A percentile compares a stretch with the other conserved stretches of the same genome.
phyloP scores from a whole-genome alignment of 1,284 basidiomycete species.

The Melanopsichium pennsylvanicum region DNA sequence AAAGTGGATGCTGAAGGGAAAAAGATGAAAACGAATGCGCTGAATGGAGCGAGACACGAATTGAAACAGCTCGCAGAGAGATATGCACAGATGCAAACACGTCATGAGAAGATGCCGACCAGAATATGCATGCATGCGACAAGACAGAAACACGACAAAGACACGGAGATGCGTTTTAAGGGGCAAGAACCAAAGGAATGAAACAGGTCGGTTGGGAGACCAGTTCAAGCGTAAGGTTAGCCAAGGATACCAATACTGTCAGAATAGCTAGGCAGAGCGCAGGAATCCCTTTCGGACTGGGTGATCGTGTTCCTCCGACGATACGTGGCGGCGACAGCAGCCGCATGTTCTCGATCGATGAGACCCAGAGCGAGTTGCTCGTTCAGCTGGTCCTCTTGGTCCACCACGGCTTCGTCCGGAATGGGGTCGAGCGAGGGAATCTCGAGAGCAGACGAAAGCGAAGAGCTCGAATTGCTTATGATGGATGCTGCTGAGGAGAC shows the following conservation, averaged over 20 bases:
- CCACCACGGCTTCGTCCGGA: conserved; percentile 36
- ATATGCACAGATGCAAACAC: too few species aligned
- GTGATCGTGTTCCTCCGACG: conserved; percentile 27
- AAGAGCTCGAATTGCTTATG: conserved; percentile 21
- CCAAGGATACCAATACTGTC: conserved; percentile 45
- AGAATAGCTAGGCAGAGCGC: conserved; percentile 34
- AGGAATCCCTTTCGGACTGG: background rate
- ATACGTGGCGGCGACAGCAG: conserved; percentile 21
- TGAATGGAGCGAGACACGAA: too few species aligned
- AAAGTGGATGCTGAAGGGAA: background rate
- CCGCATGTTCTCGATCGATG: conserved; percentile 34
- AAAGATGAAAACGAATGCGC: too few species aligned
- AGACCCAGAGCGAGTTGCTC: conserved; percentile 45
- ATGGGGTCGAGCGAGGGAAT: conserved; percentile 45
- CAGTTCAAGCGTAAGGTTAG: too few species aligned
- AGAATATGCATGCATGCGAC: conserved; percentile 10
- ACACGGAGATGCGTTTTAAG: too few species aligned
- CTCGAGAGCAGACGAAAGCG: conserved; percentile 20
- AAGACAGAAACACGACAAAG: too few species aligned
- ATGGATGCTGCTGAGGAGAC: conserved; percentile 18
- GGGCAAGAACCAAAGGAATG: too few species aligned
- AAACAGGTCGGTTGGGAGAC: too few species aligned
- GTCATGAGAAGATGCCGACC: background rate
- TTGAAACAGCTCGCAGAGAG: too few species aligned
- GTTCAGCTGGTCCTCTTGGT: conserved; percentile 38